phyloP scores from a whole-genome alignment of 2,329 filamentous ascomycete genomes.

The Thielaviopsis musarum region DNA sequence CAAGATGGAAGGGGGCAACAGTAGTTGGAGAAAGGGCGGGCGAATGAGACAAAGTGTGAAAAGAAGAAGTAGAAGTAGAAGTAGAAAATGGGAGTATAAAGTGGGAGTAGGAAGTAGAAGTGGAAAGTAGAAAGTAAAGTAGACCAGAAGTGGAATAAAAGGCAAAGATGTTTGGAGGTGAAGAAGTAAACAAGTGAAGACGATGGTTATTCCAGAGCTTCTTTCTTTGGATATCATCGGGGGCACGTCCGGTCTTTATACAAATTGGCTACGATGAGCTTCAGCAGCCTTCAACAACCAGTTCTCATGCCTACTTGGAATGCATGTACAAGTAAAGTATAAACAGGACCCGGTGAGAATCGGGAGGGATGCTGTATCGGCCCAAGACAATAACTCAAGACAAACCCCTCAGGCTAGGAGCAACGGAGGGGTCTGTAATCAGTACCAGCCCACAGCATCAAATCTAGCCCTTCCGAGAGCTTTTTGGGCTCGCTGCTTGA shows the following conservation, averaged over 20 bases:
- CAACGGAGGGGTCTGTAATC: not conserved
- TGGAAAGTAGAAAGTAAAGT: not conserved
- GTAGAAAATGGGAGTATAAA: not conserved
- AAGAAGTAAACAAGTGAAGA: not conserved
- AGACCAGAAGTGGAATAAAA: too few species aligned
- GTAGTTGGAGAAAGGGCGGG: not conserved
- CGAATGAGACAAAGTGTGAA: not conserved
- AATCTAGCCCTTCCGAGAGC: too few species aligned
- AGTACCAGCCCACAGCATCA: not conserved
- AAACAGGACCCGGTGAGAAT: conserved; percentile 3
- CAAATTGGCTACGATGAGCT: not conserved
- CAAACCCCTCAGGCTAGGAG: too few species aligned
- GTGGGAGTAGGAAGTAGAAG: not conserved
- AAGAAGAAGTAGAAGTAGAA: not conserved
- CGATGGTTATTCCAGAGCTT: conserved; percentile 2
- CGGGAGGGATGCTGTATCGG: not conserved
- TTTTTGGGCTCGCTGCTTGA: too few species aligned
- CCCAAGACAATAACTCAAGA: not conserved
- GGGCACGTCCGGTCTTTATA: conserved; percentile 9
- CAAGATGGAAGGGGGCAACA: not conserved
- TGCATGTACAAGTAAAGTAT: too few species aligned
- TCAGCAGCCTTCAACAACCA: not conserved
- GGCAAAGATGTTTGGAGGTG: not conserved
- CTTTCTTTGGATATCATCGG: not conserved
- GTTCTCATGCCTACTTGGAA: too few species aligned